Evolutionary conservation across 2,329 filamentous ascomycete genomes (phyloP).

Genomic region (Thielaviopsis ethacetica): DNA sequence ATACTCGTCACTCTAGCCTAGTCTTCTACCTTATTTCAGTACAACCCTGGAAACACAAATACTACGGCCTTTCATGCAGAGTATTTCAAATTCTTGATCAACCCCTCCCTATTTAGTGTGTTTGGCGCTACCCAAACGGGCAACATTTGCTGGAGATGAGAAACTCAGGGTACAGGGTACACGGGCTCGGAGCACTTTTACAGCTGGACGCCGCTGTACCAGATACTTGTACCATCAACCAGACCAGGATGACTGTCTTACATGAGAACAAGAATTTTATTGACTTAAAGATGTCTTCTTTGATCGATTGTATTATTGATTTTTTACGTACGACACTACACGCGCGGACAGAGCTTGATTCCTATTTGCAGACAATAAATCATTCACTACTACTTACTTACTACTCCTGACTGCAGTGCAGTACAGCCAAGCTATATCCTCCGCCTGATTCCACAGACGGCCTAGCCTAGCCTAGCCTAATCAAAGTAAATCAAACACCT

Average conservation of each 20-base stretch:
- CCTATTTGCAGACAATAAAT: no score
- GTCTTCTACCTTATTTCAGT: background rate
- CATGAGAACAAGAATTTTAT: background rate
- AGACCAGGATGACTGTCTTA: background rate
- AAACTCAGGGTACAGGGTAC: background rate
- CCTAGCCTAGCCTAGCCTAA: no score
- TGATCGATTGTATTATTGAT: no score
- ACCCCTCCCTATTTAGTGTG: background rate
- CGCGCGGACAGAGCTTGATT: no score
- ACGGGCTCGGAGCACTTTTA: background rate
- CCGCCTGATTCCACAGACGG: no score
- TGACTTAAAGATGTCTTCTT: background rate
- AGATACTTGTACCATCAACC: background rate
- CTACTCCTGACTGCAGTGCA: no score
- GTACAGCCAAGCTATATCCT: no score
- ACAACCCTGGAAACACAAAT: slow-evolving; percentile 3
- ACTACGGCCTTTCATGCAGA: background rate
- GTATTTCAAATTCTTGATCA: slow-evolving; percentile 4
- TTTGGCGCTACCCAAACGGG: background rate
- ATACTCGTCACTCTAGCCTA: background rate
- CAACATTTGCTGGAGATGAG: background rate
- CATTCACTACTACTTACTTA: no score
- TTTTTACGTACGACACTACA: no score
- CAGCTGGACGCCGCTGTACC: background rate
- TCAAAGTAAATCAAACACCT: no score